Evolutionary conservation across 1,284 basidiomycete genomes (phyloP), one percentile per base, ranked within the genome.

Genomic region (Rhodotorula sp.): DNA sequence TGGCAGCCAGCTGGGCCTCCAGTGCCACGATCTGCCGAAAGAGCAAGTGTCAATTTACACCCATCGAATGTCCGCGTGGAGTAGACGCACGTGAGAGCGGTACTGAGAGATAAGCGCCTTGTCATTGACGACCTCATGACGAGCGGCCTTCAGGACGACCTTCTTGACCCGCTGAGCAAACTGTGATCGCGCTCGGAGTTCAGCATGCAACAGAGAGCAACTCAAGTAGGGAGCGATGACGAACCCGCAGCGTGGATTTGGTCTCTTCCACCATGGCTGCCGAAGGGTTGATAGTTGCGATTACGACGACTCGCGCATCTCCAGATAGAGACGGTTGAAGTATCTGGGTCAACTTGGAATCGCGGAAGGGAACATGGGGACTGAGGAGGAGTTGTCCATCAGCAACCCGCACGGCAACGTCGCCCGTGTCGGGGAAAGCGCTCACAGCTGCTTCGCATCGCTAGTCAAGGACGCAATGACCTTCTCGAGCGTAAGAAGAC

Each of bases 291-390:
- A 98, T 87, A 0, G 96, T 98, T 80, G 94, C 97, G 70, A 98
- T 91, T 43, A 99, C 96, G 51, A 92, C 94, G 64, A 99, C 95
- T 26, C 93, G 88, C 23, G 97, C 96, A 79, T 97, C 93, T 1
- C 96, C 97, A 0, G 91, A 91, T 0, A 99, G 85, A 2, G 93
- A 97, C 3, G 95, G 95, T 81, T 98, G 95, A 10, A 99, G 86
- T 82, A 99, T 89, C 48, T 95, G 89, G 5, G 96, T 99, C 77
- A 87, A 80, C 82, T 98, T 98, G 61, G 92, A 95, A 81, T 98
- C 97, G 59, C 96, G 90, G 83, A 91, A 99, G 5, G 96, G 96
- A 20, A 98, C 89, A 79, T 97, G 92, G 77, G 92, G 91, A 62
- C 89, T 77, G 65, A 3, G 4, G 14, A 1, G 3, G 10, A n/a